These are phyloP conservation scores for Blastomyces gilchristii DNA, from an alignment of 2,329 filamentous ascomycete species.

Conservation along the genomic window DNA sequence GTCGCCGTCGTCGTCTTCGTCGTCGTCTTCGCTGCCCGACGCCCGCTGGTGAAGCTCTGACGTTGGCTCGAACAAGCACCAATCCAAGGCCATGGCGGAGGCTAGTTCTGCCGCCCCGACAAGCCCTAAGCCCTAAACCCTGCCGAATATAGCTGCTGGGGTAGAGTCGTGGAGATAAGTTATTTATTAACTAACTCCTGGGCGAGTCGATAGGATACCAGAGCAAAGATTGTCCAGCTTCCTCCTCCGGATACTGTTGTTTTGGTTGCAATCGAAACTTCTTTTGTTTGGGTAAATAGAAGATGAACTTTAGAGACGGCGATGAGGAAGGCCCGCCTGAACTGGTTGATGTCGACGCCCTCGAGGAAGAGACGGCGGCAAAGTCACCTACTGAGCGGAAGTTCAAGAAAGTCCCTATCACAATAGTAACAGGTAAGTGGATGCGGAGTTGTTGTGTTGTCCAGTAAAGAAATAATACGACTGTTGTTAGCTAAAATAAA, in stretches of 20 bases:
- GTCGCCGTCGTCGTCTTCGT: not conserved
- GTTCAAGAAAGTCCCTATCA: conserved; percentile 39
- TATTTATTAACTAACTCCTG: not conserved
- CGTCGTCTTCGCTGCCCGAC: not conserved
- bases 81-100: conserved; percentile 6
- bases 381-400: conserved; percentile 21
- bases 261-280: not conserved
- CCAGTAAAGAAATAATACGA: conserved; percentile 4
- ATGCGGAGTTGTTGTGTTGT: not conserved
- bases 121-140: conserved; percentile 29
- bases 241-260: not conserved
- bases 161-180: not conserved
- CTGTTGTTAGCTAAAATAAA: conserved; percentile 6
- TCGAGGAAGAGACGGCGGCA: conserved; percentile 16
- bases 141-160: not conserved
- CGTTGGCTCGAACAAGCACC: conserved; percentile 3
- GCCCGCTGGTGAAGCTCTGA: not conserved
- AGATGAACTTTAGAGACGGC: conserved; percentile 11
- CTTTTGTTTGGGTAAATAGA: not conserved
- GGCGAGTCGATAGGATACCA: not conserved
- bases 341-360: conserved; percentile 31
- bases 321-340: conserved; percentile 38
- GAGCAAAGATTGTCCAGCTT: not conserved
- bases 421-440: conserved; percentile 39
- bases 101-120: conserved; percentile 4